A percentile compares a stretch with the other conserved stretches of the same genome.
Evolutionary conservation across 768 basidiomycete genomes (phyloP).

Genomic region (Rhodotorula babjevae): DNA sequence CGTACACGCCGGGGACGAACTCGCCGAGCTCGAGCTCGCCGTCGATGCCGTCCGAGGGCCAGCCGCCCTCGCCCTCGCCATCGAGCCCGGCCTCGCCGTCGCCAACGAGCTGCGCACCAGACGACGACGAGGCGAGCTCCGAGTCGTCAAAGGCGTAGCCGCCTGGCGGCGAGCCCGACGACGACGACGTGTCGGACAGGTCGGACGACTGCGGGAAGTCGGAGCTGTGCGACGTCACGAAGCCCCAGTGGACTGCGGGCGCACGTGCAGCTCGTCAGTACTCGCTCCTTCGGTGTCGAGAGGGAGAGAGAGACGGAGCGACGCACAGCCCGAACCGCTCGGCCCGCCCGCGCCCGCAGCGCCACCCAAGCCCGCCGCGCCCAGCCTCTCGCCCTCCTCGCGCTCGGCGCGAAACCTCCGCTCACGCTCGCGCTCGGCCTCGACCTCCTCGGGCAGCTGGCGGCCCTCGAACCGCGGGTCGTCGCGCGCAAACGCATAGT

Average conservation of each 20-base stretch:
- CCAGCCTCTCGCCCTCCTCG: not conserved
- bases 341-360: not conserved
- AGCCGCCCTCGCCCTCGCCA: too few species aligned
- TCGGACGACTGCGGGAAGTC: not conserved
- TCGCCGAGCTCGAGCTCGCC: constrained; percentile 34
- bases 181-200: not conserved
- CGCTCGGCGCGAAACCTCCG: not conserved
- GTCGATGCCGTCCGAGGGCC: not conserved
- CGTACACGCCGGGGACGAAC: constrained; percentile 66
- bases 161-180: constrained; percentile 1
- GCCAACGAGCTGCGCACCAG: too few species aligned
- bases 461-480: constrained; percentile 25
- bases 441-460: not conserved
- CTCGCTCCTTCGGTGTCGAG: too few species aligned
- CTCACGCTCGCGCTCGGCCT: not conserved
- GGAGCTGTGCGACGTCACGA: constrained; percentile 36
- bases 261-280: too few species aligned
- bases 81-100: not conserved
- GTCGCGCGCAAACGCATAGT: constrained; percentile 17
- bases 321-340: constrained; percentile 1
- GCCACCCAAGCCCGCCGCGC: not conserved
- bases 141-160: constrained; percentile 43
- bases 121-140: constrained; percentile 41
- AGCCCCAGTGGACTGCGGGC: constrained; percentile 33
- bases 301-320: too few species aligned